These are phyloP conservation scores for Chalara sp. DNA, from an alignment of 2,329 filamentous ascomycete genomes.

Conservation along the genomic window DNA sequence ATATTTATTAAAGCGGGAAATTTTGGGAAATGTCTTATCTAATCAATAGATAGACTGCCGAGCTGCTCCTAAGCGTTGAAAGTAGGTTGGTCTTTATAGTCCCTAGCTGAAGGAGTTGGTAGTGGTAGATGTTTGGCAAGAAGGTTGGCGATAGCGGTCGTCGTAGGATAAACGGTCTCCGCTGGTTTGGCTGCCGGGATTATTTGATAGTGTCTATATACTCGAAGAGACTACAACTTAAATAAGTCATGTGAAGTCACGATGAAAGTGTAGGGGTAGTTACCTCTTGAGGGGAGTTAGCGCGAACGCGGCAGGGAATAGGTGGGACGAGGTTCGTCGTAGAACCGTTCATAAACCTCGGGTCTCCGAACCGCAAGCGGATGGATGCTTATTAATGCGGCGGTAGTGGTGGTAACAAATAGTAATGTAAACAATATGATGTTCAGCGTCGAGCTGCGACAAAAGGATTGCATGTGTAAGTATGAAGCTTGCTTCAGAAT, in stretches of 20 bases:
- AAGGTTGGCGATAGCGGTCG: neutral
- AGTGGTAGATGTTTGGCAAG: neutral
- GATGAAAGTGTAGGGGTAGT: neutral
- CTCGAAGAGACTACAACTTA: neutral
- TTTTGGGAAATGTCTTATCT: too few species aligned
- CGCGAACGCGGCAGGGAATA: neutral
- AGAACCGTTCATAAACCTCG: neutral
- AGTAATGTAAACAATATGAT: neutral
- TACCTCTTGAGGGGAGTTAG: neutral
- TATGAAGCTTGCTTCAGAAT: too few species aligned
- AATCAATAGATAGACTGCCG: too few species aligned
- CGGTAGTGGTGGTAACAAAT: neutral
- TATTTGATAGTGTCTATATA: neutral
- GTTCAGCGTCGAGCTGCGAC: too few species aligned
- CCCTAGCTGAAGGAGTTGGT: neutral
- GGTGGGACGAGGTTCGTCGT: neutral
- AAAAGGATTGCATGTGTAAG: too few species aligned
- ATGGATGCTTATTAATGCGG: neutral
- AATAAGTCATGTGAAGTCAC: neutral
- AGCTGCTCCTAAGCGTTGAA: neutral
- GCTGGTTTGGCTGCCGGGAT: neutral
- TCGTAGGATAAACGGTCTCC: neutral
- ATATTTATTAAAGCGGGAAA: too few species aligned
- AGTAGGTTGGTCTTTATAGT: neutral
- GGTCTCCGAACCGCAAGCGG: neutral